Percentiles rank a stretch among this genome's conserved stretches.
Evolutionary conservation across 441 rosid genomes (phyloP).

Genomic region (Sinapis alba): DNA sequence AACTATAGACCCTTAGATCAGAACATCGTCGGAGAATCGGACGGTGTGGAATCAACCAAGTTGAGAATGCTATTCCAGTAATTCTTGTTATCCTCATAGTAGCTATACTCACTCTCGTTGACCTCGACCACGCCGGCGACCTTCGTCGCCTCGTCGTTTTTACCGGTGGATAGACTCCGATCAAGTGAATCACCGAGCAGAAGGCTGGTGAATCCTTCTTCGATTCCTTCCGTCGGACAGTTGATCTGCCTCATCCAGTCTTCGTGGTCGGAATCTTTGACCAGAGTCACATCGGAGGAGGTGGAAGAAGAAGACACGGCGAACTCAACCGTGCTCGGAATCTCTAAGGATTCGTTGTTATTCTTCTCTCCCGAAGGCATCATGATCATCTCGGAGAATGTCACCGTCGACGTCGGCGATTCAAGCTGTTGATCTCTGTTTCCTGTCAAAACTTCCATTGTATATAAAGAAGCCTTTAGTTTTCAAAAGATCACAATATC

Average conservation of each 20-base stretch:
- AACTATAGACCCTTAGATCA: conserved; percentile 27
- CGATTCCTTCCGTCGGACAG: conserved; percentile 37
- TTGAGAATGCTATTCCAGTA: conserved; percentile 96
- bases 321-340: too few relatives aligned
- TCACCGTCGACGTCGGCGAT: conserved; percentile 89
- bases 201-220: conserved; percentile 82
- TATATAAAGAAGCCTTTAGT: background rate
- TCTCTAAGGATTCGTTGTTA: too few relatives aligned
- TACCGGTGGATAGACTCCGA: conserved; percentile 36
- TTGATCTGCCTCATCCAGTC: conserved; percentile 48
- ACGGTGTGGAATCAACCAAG: conserved; percentile 86
- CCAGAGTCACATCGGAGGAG: too few relatives aligned
- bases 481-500: background rate
- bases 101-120: conserved; percentile 45
- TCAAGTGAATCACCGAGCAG: conserved; percentile 49
- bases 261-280: conserved; percentile 64
- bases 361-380: too few relatives aligned
- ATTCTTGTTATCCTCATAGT: conserved; percentile 86
- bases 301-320: conserved; percentile 47
- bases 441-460: conserved; percentile 9
- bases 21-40: conserved; percentile 58
- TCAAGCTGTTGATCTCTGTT: conserved; percentile 46
- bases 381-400: conserved; percentile 79
- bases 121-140: conserved; percentile 11
- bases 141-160: background rate